Base-by-base conservation (phyloP, 1,139 yeast species). In the Yamadazyma taylorii region DNA sequence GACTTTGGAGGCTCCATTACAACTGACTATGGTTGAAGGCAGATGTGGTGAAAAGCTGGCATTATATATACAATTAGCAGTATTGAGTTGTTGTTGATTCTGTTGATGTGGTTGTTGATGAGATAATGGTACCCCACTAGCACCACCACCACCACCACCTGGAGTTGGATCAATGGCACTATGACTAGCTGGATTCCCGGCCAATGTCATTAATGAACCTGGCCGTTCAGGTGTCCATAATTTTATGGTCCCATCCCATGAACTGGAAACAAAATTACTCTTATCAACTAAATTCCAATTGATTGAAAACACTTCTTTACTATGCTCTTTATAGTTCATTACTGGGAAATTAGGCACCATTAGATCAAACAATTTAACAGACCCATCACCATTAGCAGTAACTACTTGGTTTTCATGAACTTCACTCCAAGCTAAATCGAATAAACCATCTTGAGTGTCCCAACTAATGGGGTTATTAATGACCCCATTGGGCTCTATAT, bases 241-340 rank as follows among this genome's bases (percentile, higher is more conserved):
- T 60, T 87, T 88, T 34, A 90, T 76, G 1, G 84, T 69, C 0
- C 97, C 96, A 59, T 92, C 97, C 97, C 97, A 92, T 16, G 95
- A 85, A 19, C 90, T 75, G 15, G 92, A 75, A 28, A 84, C 79
- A 58, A 90, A 86, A 21, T 69, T 69, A 1, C 74, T 53, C 58
- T 89, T 90, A 47, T 85, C 90, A 3, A 85, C 82, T 51, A 85
- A 60, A 59, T 87, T 88, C 97, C 97, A 90, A 55, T 81, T 78
- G 29, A 90, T 82, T 3, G 87, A 75, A 48, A 88, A 87, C n/a
- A 87, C 96, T 56, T 92, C 98, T 40, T 85, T 70, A 24, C 74
- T 61, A 59, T 92, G 98, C 52, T 87, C 97, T 37, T 75, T 73
- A 68, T 78, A 86, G 48, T 80, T 82, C 66, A 78, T 79, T 14